Base-by-base conservation (phyloP, 495 filamentous ascomycete species). In the Cladorrhinum samala region DNA sequence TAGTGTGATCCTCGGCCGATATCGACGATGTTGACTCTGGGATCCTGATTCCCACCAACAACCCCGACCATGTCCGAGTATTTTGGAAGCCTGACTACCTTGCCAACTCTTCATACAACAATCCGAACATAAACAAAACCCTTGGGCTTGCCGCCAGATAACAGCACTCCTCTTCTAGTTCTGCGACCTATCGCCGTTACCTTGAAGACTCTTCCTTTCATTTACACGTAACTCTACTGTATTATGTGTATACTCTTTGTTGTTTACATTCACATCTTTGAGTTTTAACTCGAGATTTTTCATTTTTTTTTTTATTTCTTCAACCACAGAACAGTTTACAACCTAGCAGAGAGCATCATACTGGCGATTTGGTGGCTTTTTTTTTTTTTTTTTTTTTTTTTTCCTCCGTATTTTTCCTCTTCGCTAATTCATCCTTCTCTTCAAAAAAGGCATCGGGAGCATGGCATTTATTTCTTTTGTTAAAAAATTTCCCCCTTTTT, bases 1-100 rank as follows among this genome's bases (percentile, higher is more conserved):
- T 68, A 68, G 64, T 25, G 57, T 42, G 60, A 41, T 27, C 61
- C 54, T 17, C 51, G 61, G 47, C 52, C 66, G 24, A 36, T 64
- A 8, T 58, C 61, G 24, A 33, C 27, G 27, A 58, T 54, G 27
- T 24, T 62, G 46, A 41, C 52, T 59, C 53, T 47, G 18, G 7
- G 53, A n/a, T 53, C 38, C 49, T 36, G 25, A 33, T 38, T 7
- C 4, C 7, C 7, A 9, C 13, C 9, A 27, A 19, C 2, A 45
- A 20, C 46, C 5, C 2, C 11, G 16, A 16, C 4, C 30, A 9
- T 24, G 56, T 53, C 47, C 25, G n/a, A n/a, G n/a, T n/a, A n/a
- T n/a, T n/a, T n/a, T n/a, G n/a, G n/a, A n/a, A n/a, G n/a, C n/a
- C n/a, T n/a, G n/a, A n/a, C n/a, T n/a, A n/a, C n/a, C n/a, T n/a